Evolutionary conservation across 1,284 basidiomycete genomes (phyloP), one percentile per base, ranked within the genome.

Genomic region (Ustilago cynodontis): DNA sequence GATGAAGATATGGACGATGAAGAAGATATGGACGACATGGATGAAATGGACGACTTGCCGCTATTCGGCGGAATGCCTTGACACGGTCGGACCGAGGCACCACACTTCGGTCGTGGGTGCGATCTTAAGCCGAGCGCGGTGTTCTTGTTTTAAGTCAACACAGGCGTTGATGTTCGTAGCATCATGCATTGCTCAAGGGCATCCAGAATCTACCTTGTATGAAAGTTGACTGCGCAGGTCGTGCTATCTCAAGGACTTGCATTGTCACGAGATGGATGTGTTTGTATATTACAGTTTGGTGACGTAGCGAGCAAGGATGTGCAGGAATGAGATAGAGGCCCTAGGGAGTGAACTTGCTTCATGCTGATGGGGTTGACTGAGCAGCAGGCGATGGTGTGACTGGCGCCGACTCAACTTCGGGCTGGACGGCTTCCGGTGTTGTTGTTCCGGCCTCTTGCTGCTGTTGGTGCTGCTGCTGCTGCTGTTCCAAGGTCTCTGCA

Each of bases 381-480:
- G 61, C 22, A 39, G 58, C 22, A 10, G 57, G n/a, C 31, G 47
- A 49, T 28, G 59, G 55, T 6, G 64, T 20, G 41, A 39, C 50
- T 18, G 60, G 55, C 10, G 55, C 18, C 24, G 59, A 8, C 18
- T 60, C 51, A 20, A 54, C 16, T 18, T 26, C 37, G 24, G 60
- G 39, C 37, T 59, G 59, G 22, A 9, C 37, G 14, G 22, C 37
- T 20, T 58, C 55, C 20, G 14, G 33, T 13, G 58, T 29, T 24
- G 58, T 26, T 18, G 47, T 8, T 29, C 41, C 39, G 22, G 20
- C 37, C 18, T 37, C 5, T 24, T 60, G 51, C 49, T 59, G 56
- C 28, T 56, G 51, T 50, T 56, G 51, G 51, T 70, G 39, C 29
- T 50, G 65, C 52, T 59, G 50, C 45, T 61, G 55, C 24, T 61